phyloP scores from a whole-genome alignment of 805 yeast species.

The Zygoascus biomembranicola region DNA sequence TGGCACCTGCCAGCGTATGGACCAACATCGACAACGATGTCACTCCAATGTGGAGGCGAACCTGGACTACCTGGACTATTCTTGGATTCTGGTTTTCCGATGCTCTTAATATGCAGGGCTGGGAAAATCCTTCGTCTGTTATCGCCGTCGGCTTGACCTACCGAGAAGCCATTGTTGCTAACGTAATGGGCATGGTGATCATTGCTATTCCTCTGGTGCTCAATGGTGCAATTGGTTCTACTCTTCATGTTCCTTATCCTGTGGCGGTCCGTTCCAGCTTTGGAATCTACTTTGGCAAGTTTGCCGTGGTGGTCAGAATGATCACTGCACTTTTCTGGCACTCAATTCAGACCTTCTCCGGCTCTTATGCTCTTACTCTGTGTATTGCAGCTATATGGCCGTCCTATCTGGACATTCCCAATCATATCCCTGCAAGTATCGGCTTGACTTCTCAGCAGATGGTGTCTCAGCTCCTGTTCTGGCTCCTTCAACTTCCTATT shows the following conservation, averaged over 20 bases:
- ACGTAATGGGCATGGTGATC: conserved; percentile 12
- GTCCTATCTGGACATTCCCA: conserved; percentile 19
- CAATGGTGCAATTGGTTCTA: conserved; percentile 15
- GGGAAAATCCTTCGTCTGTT: conserved; percentile 12
- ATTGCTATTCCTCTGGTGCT: conserved; percentile 9
- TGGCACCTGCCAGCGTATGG: conserved; percentile 20
- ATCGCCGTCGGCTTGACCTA: conserved; percentile 14
- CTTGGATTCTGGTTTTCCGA: conserved; percentile 17
- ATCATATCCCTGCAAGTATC: conserved; percentile 55
- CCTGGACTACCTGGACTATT: conserved; percentile 14
- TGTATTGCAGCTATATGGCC: conserved; percentile 15
- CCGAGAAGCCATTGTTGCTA: conserved; percentile 10
- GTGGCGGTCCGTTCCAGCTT: conserved; percentile 17
- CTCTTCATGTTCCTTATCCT: conserved; percentile 22
- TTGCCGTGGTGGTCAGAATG: conserved; percentile 15
- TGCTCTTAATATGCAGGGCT: conserved; percentile 14
- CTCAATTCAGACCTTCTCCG: conserved; percentile 14
- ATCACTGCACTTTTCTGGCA: conserved; percentile 18
- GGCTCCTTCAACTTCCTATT: conserved; percentile 73
- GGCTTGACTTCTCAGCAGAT: conserved; percentile 48
- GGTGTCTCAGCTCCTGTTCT: conserved; percentile 72
- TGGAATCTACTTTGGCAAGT: conserved; percentile 16
- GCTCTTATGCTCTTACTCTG: conserved; percentile 13
- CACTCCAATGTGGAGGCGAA: conserved; percentile 12
- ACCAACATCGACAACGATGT: conserved; percentile 38